These are phyloP conservation scores for Delitschia confertaspora DNA, from an alignment of 495 filamentous ascomycete species.

Conservation along the genomic window DNA sequence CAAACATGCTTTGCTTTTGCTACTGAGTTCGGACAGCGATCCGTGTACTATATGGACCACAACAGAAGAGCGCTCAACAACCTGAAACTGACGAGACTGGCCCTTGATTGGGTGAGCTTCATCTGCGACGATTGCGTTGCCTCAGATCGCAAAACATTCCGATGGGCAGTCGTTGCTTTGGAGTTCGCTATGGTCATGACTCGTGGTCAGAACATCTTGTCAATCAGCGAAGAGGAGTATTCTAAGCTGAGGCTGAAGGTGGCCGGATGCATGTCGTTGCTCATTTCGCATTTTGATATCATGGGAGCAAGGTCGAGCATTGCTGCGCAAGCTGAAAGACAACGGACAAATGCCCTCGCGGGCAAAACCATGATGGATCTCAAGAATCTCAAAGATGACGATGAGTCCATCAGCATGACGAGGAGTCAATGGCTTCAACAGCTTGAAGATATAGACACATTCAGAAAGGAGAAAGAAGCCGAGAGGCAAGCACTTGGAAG, in stretches of 20 bases:
- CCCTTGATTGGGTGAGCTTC: constrained; percentile 94
- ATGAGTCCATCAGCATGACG: constrained; percentile 66
- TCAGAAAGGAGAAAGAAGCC: constrained; percentile 67
- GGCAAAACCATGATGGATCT: constrained; percentile 68
- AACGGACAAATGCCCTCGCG: constrained; percentile 64
- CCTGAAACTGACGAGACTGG: constrained; percentile 80
- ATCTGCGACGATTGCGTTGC: constrained; percentile 95
- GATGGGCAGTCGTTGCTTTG: constrained; percentile 88
- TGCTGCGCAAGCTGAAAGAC: constrained; percentile 84
- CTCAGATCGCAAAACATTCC: constrained; percentile 90
- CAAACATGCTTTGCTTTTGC: constrained; percentile 99
- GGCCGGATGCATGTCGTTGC: constrained; percentile 91
- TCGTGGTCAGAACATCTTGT: constrained; percentile 78
- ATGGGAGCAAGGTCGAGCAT: constrained; percentile 91
- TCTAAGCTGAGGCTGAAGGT: constrained; percentile 73
- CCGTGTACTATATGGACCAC: constrained; percentile 83
- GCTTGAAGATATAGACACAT: constrained; percentile 65
- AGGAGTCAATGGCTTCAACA: constrained; percentile 62
- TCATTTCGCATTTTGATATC: constrained; percentile 98
- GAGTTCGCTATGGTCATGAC: constrained; percentile 98
- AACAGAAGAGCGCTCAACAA: constrained; percentile 95
- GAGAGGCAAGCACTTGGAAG: constrained; percentile 82
- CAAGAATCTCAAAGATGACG: constrained; percentile 69
- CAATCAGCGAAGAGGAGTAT: constrained; percentile 80
- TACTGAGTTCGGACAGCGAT: constrained; percentile 93